A percentile compares a stretch with the other conserved stretches of the same genome.
Conservation (phyloP, 1,284 basidiomycete genomes). For the Papiliotrema laurentii region DNA sequence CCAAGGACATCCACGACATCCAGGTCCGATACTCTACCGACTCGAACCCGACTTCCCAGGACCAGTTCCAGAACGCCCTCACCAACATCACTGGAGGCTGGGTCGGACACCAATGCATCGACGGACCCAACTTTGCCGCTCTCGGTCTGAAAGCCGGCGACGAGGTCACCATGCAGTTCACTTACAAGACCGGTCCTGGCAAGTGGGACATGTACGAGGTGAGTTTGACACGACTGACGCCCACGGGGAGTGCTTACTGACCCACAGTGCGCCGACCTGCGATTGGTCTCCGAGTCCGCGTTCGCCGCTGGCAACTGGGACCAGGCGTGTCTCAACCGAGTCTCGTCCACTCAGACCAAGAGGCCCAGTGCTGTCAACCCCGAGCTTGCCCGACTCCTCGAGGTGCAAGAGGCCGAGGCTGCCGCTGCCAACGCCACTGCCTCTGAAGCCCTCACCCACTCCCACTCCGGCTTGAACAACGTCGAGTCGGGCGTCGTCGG, state of each 20-base stretch:
- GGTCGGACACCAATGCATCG: conserved; percentile 1
- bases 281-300: not conserved
- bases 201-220: conserved; percentile 1
- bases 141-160: conserved; percentile 6
- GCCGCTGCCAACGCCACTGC: not conserved
- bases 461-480: not conserved
- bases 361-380: not conserved
- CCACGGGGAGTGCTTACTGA: too few relatives aligned
- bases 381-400: not conserved
- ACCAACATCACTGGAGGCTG: not conserved
- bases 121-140: conserved; percentile 4
- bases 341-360: not conserved
- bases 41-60: conserved; percentile 2
- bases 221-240: too few relatives aligned
- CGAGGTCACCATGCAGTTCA: conserved; percentile 9
- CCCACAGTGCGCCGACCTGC: not conserved
- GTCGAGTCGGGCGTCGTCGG: not conserved
- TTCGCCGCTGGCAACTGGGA: not conserved
- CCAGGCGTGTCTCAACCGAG: not conserved
- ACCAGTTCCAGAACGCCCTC: conserved; percentile 2
- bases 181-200: conserved; percentile 6
- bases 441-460: not conserved
- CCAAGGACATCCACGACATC: conserved; percentile 4
- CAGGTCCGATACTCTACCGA: conserved; percentile 6
- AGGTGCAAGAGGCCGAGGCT: not conserved